Evolutionary conservation across 2,329 filamentous ascomycete genomes (phyloP).

Genomic region (Fusarium tuaranense): DNA sequence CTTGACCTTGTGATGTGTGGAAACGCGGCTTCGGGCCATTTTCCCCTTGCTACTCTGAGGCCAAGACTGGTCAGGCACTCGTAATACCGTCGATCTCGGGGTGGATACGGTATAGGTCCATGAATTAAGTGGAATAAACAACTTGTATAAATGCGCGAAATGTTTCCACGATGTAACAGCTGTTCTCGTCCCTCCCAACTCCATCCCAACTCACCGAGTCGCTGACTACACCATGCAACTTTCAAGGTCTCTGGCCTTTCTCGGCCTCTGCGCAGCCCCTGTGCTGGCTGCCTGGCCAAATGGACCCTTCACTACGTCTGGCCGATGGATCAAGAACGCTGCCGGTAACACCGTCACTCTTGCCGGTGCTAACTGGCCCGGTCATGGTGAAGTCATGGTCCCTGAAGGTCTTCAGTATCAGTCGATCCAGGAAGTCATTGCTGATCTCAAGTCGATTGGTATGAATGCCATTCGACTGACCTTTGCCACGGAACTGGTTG

Average conservation of each 20-base stretch:
- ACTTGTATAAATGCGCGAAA: neutral
- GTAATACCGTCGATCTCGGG: neutral
- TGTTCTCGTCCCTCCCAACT: neutral
- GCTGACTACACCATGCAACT: neutral
- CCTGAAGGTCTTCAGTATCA: slow-evolving; percentile 73
- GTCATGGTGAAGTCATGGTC: slow-evolving; percentile 71
- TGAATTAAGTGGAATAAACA: neutral
- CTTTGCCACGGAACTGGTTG: slow-evolving; percentile 73
- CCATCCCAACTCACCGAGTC: neutral
- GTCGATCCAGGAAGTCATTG: slow-evolving; percentile 65
- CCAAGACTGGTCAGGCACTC: neutral
- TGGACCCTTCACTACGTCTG: slow-evolving; percentile 53
- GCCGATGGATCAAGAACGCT: slow-evolving; percentile 57
- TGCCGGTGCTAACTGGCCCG: slow-evolving; percentile 72
- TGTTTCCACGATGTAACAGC: neutral
- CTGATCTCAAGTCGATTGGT: slow-evolving; percentile 68
- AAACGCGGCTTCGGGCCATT: neutral
- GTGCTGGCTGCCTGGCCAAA: slow-evolving; percentile 32
- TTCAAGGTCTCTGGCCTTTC: neutral
- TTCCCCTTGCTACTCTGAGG: neutral
- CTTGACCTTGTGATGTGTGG: neutral
- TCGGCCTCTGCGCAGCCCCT: neutral
- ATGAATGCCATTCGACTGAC: slow-evolving; percentile 74
- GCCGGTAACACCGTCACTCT: slow-evolving; percentile 55
- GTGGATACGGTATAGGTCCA: neutral